A percentile compares a stretch with the other conserved stretches of the same genome.
Evolutionary conservation across 805 yeast genomes (phyloP).

Genomic region (Yarrowia divulgata): DNA sequence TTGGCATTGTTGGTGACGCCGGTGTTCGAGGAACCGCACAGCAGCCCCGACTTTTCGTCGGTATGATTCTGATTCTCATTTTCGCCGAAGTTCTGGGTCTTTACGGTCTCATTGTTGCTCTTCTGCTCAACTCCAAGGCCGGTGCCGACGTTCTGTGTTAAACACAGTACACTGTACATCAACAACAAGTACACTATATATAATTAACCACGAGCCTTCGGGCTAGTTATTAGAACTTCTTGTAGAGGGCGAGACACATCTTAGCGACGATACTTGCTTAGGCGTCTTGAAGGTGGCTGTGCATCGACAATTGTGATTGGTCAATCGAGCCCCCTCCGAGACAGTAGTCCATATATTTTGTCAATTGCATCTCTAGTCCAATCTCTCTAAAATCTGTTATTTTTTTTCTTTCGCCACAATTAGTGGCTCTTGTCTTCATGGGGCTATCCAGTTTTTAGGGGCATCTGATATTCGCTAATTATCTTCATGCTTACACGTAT

Average conservation of each 20-base stretch:
- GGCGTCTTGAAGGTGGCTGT: conserved; percentile 5
- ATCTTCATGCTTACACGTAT: conserved; percentile 11
- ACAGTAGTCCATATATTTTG: background rate
- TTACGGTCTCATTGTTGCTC: conserved; percentile 97
- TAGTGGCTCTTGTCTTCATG: background rate
- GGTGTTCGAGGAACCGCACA: conserved; percentile 99
- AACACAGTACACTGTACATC: conserved; percentile 41
- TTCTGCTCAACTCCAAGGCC: conserved; percentile 97
- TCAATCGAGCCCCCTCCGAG: background rate
- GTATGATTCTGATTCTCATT: conserved; percentile 97
- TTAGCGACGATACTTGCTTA: no score
- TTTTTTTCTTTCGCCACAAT: background rate
- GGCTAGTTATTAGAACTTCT: conserved; percentile 20
- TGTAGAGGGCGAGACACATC: background rate
- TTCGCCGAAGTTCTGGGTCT: conserved; percentile 99
- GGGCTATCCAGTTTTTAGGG: background rate
- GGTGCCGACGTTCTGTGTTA: conserved; percentile 88
- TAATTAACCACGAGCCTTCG: conserved; percentile 29
- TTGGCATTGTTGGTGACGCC: conserved; percentile 99
- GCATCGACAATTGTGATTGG: background rate
- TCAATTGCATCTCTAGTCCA: no score
- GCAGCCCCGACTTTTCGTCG: conserved; percentile 97
- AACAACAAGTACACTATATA: conserved; percentile 35
- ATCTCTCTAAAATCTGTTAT: no score
- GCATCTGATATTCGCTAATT: background rate